Evolutionary conservation across 257 asterid species (phyloP).

Genomic region (Solanum appendiculatum): DNA sequence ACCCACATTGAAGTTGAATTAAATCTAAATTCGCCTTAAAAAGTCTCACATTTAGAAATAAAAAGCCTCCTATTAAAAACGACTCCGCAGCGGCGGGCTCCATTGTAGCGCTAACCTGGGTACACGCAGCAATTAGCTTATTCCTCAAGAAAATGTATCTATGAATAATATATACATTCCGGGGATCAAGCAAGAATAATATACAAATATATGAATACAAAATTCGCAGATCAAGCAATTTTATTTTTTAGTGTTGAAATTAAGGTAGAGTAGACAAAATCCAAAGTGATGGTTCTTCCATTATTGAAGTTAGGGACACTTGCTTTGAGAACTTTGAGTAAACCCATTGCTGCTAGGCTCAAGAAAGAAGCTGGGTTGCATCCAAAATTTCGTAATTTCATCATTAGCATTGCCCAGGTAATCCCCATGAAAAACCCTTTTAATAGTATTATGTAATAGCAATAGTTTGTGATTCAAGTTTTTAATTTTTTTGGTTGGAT

Average conservation of each 20-base stretch:
- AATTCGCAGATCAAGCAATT: neutral
- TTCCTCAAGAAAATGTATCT: neutral
- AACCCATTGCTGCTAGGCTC: constrained; percentile 79
- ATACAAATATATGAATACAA: neutral
- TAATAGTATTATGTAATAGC: neutral
- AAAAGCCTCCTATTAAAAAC: too few relatives aligned
- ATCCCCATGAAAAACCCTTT: neutral
- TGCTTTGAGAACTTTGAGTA: constrained; percentile 79
- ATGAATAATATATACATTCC: too few relatives aligned
- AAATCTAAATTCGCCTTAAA: too few relatives aligned
- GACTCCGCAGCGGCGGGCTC: too few relatives aligned
- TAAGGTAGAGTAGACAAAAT: neutral
- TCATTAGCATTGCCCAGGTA: constrained; percentile 88
- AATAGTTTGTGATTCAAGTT: neutral
- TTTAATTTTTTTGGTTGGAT: too few relatives aligned
- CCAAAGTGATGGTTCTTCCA: constrained; percentile 60
- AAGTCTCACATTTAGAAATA: too few relatives aligned
- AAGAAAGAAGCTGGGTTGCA: constrained; percentile 71
- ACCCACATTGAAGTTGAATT: too few relatives aligned
- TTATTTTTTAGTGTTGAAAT: neutral
- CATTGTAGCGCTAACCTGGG: neutral
- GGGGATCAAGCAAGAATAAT: neutral
- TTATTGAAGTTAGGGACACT: constrained; percentile 88
- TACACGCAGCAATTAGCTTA: neutral
- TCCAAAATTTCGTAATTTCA: constrained; percentile 65